A percentile compares a stretch with the other conserved stretches of the same genome.
phyloP scores from a whole-genome alignment of 768 basidiomycete genomes.

The Rhodotorula taiwanensis region DNA sequence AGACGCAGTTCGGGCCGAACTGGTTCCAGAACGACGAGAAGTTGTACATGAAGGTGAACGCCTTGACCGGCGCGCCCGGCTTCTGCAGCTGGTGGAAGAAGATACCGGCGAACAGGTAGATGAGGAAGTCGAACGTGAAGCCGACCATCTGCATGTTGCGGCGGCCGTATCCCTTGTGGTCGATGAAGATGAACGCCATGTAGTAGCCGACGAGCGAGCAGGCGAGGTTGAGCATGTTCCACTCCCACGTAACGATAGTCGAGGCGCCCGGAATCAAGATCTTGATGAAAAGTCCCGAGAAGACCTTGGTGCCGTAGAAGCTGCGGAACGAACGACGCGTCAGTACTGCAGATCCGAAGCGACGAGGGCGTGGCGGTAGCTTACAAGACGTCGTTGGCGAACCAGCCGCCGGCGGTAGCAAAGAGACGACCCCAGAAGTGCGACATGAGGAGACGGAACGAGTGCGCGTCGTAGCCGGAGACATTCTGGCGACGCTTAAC shows the following conservation, averaged over 20 bases:
- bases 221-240: slow-evolving; percentile 48
- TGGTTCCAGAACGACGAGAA: slow-evolving; percentile 47
- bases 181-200: slow-evolving; percentile 46
- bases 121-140: slow-evolving; percentile 44
- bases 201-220: slow-evolving; percentile 48
- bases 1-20: slow-evolving; percentile 44
- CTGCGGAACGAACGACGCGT: not conserved
- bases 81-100: slow-evolving; percentile 36
- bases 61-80: slow-evolving; percentile 40
- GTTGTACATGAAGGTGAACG: slow-evolving; percentile 46
- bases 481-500: slow-evolving; percentile 46
- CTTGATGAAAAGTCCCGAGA: slow-evolving; percentile 46
- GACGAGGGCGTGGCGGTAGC: slow-evolving; percentile 16
- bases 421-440: slow-evolving; percentile 46
- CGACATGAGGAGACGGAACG: slow-evolving; percentile 44
- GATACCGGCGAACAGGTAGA: slow-evolving; percentile 43
- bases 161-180: slow-evolving; percentile 47
- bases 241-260: slow-evolving; percentile 47
- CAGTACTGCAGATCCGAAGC: not conserved
- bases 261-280: slow-evolving; percentile 45
- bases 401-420: slow-evolving; percentile 44
- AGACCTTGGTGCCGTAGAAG: slow-evolving; percentile 46
- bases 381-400: slow-evolving; percentile 47
- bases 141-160: slow-evolving; percentile 45
- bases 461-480: slow-evolving; percentile 46